Conservation (phyloP, 2,329 filamentous ascomycete species). For the Lasiodiplodia hormozganensis region DNA sequence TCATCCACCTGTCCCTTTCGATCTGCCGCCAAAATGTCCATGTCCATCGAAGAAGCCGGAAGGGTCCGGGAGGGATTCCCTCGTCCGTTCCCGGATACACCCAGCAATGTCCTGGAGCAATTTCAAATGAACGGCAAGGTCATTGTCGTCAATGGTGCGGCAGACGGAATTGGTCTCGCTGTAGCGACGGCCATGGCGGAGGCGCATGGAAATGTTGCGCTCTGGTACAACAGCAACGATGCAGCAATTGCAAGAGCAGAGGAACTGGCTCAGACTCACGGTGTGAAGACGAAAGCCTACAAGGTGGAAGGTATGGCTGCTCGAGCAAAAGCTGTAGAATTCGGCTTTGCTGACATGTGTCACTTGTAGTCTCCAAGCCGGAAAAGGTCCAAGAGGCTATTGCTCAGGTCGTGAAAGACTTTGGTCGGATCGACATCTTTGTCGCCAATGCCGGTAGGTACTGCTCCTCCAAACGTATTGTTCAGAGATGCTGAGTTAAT, state of each 20-base stretch:
- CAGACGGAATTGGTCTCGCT: slow-evolving; percentile 45
- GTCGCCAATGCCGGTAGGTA: slow-evolving; percentile 54
- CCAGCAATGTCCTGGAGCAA: slow-evolving; percentile 52
- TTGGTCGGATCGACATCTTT: slow-evolving; percentile 55
- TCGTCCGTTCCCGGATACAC: slow-evolving; percentile 37
- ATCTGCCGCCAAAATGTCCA: slow-evolving; percentile 38
- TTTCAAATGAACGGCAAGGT: slow-evolving; percentile 47
- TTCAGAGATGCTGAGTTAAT: background rate
- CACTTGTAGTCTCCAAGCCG: slow-evolving; percentile 33
- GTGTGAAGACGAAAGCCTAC: slow-evolving; percentile 67
- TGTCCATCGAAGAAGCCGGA: slow-evolving; percentile 39
- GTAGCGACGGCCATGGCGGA: slow-evolving; percentile 47
- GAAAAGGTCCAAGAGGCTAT: slow-evolving; percentile 43
- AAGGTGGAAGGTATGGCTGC: slow-evolving; percentile 59
- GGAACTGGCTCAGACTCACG: slow-evolving; percentile 60
- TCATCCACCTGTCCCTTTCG: background rate
- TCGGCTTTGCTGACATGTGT: background rate
- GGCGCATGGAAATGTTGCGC: slow-evolving; percentile 53
- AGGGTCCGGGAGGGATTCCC: slow-evolving; percentile 32
- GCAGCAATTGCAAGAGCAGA: slow-evolving; percentile 41
- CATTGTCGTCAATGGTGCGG: slow-evolving; percentile 52
- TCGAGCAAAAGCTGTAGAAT: background rate
- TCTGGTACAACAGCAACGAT: slow-evolving; percentile 52
- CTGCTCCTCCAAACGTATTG: slow-evolving; percentile 29
- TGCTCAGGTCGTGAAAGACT: slow-evolving; percentile 46